These are phyloP conservation scores for Penicillium riverlandense DNA, from an alignment of 495 filamentous ascomycete species.

Conservation along the genomic window DNA sequence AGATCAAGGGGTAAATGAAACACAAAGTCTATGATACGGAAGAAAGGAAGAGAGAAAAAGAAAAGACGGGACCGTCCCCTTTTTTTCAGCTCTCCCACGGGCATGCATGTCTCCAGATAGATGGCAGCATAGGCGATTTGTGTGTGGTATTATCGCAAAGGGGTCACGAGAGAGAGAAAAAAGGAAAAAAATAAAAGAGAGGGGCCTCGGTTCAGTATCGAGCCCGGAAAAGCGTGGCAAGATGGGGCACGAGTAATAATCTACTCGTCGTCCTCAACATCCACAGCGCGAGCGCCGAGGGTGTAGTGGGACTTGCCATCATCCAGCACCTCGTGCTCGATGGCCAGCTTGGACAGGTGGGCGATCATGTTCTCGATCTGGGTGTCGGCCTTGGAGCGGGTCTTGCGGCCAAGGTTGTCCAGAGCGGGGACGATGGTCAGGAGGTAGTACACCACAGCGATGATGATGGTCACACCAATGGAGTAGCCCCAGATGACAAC, in stretches of 20 bases:
- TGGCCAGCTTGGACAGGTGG: constrained; percentile 66
- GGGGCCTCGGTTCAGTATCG: constrained; percentile 25
- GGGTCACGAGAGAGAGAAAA: constrained; percentile 10
- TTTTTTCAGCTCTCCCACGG: constrained; percentile 12
- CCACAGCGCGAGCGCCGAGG: constrained; percentile 53
- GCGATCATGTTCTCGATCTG: constrained; percentile 76
- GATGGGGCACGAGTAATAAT: constrained; percentile 4
- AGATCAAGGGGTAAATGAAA: constrained; percentile 28
- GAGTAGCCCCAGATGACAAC: constrained; percentile 74
- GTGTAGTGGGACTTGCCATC: constrained; percentile 53
- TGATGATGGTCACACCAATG: constrained; percentile 69
- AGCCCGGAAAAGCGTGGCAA: constrained; percentile 13
- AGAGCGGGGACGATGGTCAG: constrained; percentile 61
- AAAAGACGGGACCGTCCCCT: constrained; percentile 13
- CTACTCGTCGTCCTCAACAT: constrained; percentile 65
- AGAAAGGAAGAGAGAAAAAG: constrained; percentile 12
- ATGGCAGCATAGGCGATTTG: constrained; percentile 12
- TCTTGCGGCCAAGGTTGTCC: constrained; percentile 74
- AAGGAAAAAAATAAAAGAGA: constrained; percentile 25
- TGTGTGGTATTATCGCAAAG: constrained; percentile 15
- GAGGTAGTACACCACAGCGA: constrained; percentile 71
- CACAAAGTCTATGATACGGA: constrained; percentile 42
- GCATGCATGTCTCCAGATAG: constrained; percentile 22
- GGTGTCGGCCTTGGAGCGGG: constrained; percentile 64
- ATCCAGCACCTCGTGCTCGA: constrained; percentile 58